Evolutionary conservation across 805 yeast genomes (phyloP).

Genomic region (Ascoidea tarda): DNA sequence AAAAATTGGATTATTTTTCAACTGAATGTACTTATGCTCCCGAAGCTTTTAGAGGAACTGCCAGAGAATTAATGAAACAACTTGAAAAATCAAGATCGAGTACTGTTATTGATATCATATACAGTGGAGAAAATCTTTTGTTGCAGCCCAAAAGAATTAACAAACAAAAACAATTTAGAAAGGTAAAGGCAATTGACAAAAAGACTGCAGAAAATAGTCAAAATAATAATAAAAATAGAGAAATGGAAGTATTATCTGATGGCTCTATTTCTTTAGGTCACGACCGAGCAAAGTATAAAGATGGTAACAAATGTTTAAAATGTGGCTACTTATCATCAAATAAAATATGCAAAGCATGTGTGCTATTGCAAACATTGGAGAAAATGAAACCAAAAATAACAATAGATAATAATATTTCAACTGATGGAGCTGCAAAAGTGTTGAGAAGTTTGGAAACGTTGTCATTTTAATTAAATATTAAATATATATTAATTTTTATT

Average conservation of each 20-base stretch:
- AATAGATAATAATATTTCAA: conserved; percentile 30
- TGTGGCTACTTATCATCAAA: conserved; percentile 92
- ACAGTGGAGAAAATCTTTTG: conserved; percentile 80
- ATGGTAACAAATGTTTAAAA: conserved; percentile 68
- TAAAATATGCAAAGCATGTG: conserved; percentile 84
- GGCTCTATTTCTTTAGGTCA: conserved; percentile 39
- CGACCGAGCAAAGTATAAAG: conserved; percentile 24
- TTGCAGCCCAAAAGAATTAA: conserved; percentile 41
- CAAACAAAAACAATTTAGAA: conserved; percentile 22
- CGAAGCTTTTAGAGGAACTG: conserved; percentile 96
- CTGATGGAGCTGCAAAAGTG: conserved; percentile 51
- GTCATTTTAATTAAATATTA: conserved; percentile 28
- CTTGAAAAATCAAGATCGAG: conserved; percentile 84
- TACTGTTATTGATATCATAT: conserved; percentile 86
- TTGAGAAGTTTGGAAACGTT: conserved; percentile 50
- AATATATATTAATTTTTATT: neutral
- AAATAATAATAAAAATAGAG: conserved; percentile 15
- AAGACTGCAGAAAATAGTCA: conserved; percentile 5
- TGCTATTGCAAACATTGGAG: conserved; percentile 73
- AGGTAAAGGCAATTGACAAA: conserved; percentile 14
- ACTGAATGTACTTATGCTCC: conserved; percentile 98
- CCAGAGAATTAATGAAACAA: conserved; percentile 81
- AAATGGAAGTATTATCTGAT: conserved; percentile 39
- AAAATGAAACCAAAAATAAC: conserved; percentile 51
- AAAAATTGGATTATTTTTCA: conserved; percentile 86